These are phyloP conservation scores for Sphaerosporella brunnea DNA, from an alignment of 495 filamentous ascomycete species.

Conservation along the genomic window DNA sequence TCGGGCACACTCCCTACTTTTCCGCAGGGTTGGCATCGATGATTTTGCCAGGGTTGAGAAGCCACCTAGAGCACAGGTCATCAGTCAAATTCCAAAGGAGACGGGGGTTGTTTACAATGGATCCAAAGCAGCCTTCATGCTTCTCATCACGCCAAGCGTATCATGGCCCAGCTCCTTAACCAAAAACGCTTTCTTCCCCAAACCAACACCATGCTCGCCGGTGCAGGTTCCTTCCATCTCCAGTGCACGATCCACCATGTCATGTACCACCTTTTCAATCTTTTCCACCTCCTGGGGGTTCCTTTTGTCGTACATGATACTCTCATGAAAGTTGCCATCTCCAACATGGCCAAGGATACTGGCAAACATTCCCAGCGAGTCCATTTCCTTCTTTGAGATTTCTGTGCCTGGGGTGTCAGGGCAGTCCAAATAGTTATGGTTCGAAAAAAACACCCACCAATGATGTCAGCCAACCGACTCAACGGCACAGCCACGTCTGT, in stretches of 20 bases:
- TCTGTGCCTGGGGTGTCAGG: conserved; percentile 33
- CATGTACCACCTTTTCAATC: conserved; percentile 63
- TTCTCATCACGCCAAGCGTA: conserved; percentile 70
- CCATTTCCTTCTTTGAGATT: conserved; percentile 74
- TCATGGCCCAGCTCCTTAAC: conserved; percentile 65
- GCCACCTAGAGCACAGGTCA: too few relatives aligned
- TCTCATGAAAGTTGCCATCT: conserved; percentile 84
- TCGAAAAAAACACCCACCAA: conserved; percentile 31
- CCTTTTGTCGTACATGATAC: conserved; percentile 61
- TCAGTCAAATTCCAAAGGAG: background rate
- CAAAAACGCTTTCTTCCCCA: conserved; percentile 71
- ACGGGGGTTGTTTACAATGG: conserved; percentile 30
- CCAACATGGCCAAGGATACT: conserved; percentile 74
- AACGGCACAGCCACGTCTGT: conserved; percentile 87
- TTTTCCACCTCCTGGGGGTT: conserved; percentile 48
- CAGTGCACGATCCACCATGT: conserved; percentile 72
- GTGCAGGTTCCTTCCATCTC: conserved; percentile 92
- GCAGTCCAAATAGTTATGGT: background rate
- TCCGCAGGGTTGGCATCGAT: conserved; percentile 35
- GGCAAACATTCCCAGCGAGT: conserved; percentile 66
- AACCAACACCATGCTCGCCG: conserved; percentile 77
- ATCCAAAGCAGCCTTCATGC: conserved; percentile 69
- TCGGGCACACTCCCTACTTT: too few relatives aligned
- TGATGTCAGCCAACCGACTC: conserved; percentile 70
- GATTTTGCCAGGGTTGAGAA: conserved; percentile 86